These are phyloP conservation scores for Aspergillus indologenus DNA, from an alignment of 495 filamentous ascomycete species.

Conservation along the genomic window DNA sequence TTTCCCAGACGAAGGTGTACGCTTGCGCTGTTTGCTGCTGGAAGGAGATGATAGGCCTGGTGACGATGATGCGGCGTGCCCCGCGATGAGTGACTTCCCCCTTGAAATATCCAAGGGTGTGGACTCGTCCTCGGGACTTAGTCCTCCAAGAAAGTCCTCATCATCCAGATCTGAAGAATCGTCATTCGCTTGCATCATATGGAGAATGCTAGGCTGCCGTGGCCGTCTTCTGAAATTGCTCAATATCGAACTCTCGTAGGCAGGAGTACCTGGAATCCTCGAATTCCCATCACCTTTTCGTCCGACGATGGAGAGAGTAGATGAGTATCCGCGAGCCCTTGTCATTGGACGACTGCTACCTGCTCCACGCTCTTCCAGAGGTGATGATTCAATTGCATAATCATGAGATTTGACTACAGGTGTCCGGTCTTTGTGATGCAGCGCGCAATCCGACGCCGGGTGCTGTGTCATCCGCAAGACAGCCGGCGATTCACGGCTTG, in stretches of 20 bases:
- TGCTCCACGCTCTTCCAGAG: slow-evolving; percentile 31
- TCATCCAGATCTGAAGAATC: slow-evolving; percentile 46
- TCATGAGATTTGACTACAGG: slow-evolving; percentile 34
- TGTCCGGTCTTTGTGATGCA: slow-evolving; percentile 32
- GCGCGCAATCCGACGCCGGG: slow-evolving; percentile 22
- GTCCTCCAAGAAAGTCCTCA: slow-evolving; percentile 55
- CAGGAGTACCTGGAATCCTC: slow-evolving; percentile 48
- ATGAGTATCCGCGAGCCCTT: slow-evolving; percentile 47
- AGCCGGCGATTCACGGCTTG: background rate
- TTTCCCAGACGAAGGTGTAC: slow-evolving; percentile 28
- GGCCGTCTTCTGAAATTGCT: slow-evolving; percentile 63
- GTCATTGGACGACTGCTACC: slow-evolving; percentile 43
- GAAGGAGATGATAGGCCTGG: slow-evolving; percentile 23
- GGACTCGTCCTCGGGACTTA: slow-evolving; percentile 64
- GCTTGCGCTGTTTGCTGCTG: slow-evolving; percentile 35
- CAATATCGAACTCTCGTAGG: slow-evolving; percentile 53
- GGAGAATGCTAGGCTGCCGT: slow-evolving; percentile 65
- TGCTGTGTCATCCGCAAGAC: background rate
- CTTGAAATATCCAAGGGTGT: slow-evolving; percentile 54
- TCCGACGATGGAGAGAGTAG: slow-evolving; percentile 41
- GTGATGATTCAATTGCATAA: slow-evolving; percentile 42
- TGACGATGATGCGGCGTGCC: slow-evolving; percentile 22
- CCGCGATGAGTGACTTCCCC: slow-evolving; percentile 30
- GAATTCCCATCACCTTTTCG: slow-evolving; percentile 41
- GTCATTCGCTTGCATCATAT: slow-evolving; percentile 56